Evolutionary conservation across 176 grass and related monocot genomes (phyloP), one percentile per base, ranked within the genome.

Genomic region (Musa troglodytarum): DNA sequence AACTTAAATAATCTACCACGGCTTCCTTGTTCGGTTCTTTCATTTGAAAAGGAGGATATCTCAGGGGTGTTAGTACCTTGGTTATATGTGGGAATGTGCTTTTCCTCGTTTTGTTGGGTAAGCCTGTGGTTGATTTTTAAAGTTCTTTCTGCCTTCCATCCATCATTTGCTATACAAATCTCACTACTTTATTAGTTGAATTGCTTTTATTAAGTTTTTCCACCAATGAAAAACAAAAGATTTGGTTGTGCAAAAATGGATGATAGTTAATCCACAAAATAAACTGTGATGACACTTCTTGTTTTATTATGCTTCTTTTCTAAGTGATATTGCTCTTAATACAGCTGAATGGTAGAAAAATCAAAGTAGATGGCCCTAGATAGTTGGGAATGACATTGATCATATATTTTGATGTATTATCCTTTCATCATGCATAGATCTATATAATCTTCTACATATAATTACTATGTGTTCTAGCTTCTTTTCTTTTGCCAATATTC

Each of bases 41-140:
- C 90, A 78, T 91, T 94, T 62, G 95, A 98, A 78, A 82, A 77
- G 14, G 95, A 89, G 53, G 88, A 98, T 81, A 91, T 98, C 81
- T 93, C 95, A 82, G 95, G 95, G 63, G 95, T 98, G 56, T 76
- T 98, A 76, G 90, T 94, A 52, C 95, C 95, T 81, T 98, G 95
- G 95, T 86, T 98, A 80, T 98, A 98, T 89, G 59, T 89, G 5
- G 95, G 95, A 78, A 98, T 98, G 95, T 98, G 95, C 85, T 93
- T 98, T 85, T 98, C 95, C 67, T 98, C 95, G 58, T 98, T 98
- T 71, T 98, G 95, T 68, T 98, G 95, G 95, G 95, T 91, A 89
- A 83, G 86, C 59, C 34, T 78, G 68, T 34, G 76, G 16, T 71
- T 76, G 49, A 80, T 72, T 63, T 62, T 50, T 70, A 25, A 29